phyloP scores from a whole-genome alignment of 2,329 filamentous ascomycete genomes.

The Dothistroma septosporum region DNA sequence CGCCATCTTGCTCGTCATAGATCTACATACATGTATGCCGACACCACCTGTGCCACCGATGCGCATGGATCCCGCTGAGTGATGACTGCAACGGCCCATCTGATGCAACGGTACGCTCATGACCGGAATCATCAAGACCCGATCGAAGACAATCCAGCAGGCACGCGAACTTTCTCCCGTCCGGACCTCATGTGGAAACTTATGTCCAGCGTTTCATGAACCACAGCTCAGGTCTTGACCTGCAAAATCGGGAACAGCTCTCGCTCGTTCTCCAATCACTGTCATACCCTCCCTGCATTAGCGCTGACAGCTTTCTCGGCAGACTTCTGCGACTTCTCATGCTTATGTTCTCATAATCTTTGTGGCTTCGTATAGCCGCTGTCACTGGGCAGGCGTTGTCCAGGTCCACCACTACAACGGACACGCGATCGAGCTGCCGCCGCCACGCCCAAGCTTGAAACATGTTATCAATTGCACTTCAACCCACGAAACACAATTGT shows the following conservation, averaged over 20 bases:
- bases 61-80: background rate
- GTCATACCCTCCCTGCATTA: background rate
- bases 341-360: background rate
- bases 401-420: background rate
- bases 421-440: background rate
- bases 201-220: conserved; percentile 5
- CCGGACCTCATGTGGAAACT: conserved; percentile 3
- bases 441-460: background rate
- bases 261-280: background rate
- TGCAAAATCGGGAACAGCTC: background rate
- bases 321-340: background rate
- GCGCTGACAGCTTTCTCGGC: conserved; percentile 6
- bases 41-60: background rate
- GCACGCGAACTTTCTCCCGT: background rate
- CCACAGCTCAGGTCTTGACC: background rate
- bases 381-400: conserved; percentile 1
- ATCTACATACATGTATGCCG: no score
- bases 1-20: background rate
- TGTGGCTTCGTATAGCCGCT: background rate
- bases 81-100: background rate
- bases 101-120: background rate
- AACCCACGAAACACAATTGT: background rate
- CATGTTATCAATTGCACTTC: background rate
- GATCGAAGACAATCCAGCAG: background rate
- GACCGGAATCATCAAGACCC: background rate